These are phyloP conservation scores for Favolaschia claudopus DNA, from an alignment of 768 basidiomycete species.

Conservation along the genomic window DNA sequence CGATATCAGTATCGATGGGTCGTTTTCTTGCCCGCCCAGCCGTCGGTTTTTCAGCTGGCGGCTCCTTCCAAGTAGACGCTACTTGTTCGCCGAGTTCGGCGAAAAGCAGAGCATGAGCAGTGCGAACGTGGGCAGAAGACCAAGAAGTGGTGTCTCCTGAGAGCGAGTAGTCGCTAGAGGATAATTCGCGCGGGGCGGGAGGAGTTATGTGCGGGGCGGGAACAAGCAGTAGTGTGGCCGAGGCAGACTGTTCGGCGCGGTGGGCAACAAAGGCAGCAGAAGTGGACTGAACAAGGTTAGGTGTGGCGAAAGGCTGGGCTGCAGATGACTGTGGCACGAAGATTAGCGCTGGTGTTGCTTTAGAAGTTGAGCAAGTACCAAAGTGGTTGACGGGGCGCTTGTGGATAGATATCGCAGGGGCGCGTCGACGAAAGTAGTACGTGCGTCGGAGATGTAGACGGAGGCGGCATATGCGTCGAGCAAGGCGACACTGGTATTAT, in stretches of 20 bases:
- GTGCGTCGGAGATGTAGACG: slow-evolving; percentile 50
- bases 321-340: slow-evolving; percentile 39
- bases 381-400: slow-evolving; percentile 7
- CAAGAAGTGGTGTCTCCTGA: slow-evolving; percentile 44
- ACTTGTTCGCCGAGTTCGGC: slow-evolving; percentile 38
- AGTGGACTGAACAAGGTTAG: slow-evolving; percentile 63
- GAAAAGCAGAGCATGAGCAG: slow-evolving; percentile 47
- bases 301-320: slow-evolving; percentile 54
- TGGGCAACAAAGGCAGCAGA: slow-evolving; percentile 61
- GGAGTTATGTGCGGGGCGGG: slow-evolving; percentile 54
- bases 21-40: slow-evolving; percentile 7
- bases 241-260: slow-evolving; percentile 28
- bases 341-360: neutral
- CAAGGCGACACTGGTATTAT: slow-evolving; percentile 48
- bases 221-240: slow-evolving; percentile 51
- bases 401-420: slow-evolving; percentile 63
- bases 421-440: slow-evolving; percentile 47
- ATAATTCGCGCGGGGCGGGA: slow-evolving; percentile 49
- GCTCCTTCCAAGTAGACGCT: slow-evolving; percentile 2
- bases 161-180: slow-evolving; percentile 41
- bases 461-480: slow-evolving; percentile 62
- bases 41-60: slow-evolving; percentile 3
- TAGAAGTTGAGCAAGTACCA: neutral
- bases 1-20: slow-evolving; percentile 2
- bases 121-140: slow-evolving; percentile 41